Conservation (phyloP, 176 grass and related monocot species). For the Metroxylon sagu region DNA sequence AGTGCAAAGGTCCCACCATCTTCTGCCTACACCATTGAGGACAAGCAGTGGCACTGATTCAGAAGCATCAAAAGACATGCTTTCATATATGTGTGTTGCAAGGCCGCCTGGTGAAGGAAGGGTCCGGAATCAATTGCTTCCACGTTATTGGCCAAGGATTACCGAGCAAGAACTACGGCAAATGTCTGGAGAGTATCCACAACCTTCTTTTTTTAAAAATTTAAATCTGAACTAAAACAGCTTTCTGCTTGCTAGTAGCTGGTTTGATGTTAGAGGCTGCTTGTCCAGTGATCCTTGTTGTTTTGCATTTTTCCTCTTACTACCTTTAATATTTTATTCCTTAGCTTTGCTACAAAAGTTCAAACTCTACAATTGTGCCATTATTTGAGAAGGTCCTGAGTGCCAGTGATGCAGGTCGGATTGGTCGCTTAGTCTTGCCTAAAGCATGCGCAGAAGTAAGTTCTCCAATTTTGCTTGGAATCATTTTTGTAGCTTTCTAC, state of each 20-base stretch:
- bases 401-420: constrained; percentile 95
- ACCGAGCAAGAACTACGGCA: constrained; percentile 98
- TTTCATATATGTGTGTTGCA: constrained; percentile 86
- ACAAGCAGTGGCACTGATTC: constrained; percentile 37
- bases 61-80: constrained; percentile 59
- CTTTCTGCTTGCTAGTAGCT: too few species aligned
- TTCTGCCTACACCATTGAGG: constrained; percentile 56
- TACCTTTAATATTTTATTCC: constrained; percentile 19
- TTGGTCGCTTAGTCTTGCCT: constrained; percentile 95
- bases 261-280: too few species aligned
- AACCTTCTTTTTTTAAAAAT: too few species aligned
- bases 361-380: constrained; percentile 95
- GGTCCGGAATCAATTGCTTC: constrained; percentile 88
- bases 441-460: constrained; percentile 98
- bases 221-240: too few species aligned
- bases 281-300: too few species aligned
- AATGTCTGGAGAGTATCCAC: constrained; percentile 99
- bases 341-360: constrained; percentile 51
- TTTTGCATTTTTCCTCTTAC: too few species aligned
- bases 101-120: constrained; percentile 89
- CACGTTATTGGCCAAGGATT: constrained; percentile 98
- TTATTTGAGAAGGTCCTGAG: constrained; percentile 98
- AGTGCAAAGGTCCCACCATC: constrained; percentile 55
- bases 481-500: too few species aligned
- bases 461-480: not conserved